Evolutionary conservation across 768 basidiomycete genomes (phyloP).

Genomic region (Lactifluus volemus): DNA sequence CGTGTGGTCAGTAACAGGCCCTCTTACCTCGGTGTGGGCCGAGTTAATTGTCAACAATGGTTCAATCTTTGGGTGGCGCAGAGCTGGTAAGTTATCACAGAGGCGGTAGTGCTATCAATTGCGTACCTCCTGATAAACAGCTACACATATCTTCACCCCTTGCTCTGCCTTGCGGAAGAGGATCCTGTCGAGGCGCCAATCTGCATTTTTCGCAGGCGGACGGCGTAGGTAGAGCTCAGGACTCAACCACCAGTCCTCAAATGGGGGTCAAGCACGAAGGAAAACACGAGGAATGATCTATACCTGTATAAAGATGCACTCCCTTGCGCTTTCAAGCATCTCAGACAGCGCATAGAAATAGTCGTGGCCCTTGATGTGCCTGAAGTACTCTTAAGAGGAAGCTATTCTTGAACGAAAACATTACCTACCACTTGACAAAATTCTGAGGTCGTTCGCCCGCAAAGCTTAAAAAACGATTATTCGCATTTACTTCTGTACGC

Average conservation of each 20-base stretch:
- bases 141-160: constrained; percentile 85
- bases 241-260: constrained; percentile 86
- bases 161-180: constrained; percentile 83
- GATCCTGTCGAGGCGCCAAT: constrained; percentile 84
- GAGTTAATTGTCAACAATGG: constrained; percentile 75
- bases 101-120: neutral
- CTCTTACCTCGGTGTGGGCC: constrained; percentile 64
- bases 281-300: neutral
- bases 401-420: neutral
- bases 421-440: constrained; percentile 67
- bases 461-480: constrained; percentile 83
- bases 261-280: neutral
- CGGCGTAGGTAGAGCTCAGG: constrained; percentile 93
- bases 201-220: constrained; percentile 73
- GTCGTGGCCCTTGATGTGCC: constrained; percentile 93
- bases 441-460: constrained; percentile 63
- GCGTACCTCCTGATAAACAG: constrained; percentile 89
- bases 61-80: constrained; percentile 53
- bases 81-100: neutral
- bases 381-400: constrained; percentile 18
- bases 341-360: constrained; percentile 95
- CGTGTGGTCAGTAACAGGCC: neutral
- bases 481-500: constrained; percentile 61
- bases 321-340: constrained; percentile 71
- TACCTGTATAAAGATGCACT: constrained; percentile 85